Conservation (phyloP, 371 early-diverging fungal genomes). For the Fennellomyces sp. region DNA sequence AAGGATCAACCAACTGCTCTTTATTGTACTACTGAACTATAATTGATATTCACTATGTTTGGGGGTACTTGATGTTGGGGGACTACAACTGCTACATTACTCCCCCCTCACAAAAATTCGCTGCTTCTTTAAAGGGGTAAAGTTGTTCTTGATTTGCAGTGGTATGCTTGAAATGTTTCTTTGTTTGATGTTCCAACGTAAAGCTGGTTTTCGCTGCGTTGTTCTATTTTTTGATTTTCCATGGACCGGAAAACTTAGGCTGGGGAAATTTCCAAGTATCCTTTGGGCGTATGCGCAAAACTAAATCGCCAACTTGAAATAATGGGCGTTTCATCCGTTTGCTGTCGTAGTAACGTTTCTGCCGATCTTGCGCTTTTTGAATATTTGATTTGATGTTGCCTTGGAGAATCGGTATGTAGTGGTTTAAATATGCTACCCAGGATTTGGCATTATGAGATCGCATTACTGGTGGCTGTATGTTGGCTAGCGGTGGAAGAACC, state of each 20-base stretch:
- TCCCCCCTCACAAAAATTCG: too few relatives aligned
- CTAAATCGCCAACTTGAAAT: neutral
- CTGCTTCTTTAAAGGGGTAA: too few relatives aligned
- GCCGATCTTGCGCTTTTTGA: slow-evolving; percentile 20
- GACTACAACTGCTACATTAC: too few relatives aligned
- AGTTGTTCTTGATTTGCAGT: slow-evolving; percentile 3
- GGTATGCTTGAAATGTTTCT: neutral
- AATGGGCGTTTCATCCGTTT: neutral
- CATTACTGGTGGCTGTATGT: neutral
- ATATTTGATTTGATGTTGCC: neutral
- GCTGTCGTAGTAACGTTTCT: slow-evolving; percentile 6
- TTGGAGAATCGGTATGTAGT: slow-evolving; percentile 15
- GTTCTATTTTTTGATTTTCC: neutral
- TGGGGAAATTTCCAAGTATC: neutral
- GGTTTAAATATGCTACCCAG: slow-evolving; percentile 17
- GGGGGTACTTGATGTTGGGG: too few relatives aligned
- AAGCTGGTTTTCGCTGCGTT: neutral
- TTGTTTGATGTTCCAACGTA: neutral
- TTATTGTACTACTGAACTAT: too few relatives aligned
- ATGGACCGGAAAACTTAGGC: slow-evolving; percentile 7
- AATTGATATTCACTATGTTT: too few relatives aligned
- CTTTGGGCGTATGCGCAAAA: neutral
- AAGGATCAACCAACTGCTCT: too few relatives aligned
- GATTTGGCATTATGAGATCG: slow-evolving; percentile 2
- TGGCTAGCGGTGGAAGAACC: neutral